Evolutionary conservation across 1,139 yeast species (phyloP), one percentile per base, ranked within the genome.

Genomic region (Arxiozyma heterogenica): DNA sequence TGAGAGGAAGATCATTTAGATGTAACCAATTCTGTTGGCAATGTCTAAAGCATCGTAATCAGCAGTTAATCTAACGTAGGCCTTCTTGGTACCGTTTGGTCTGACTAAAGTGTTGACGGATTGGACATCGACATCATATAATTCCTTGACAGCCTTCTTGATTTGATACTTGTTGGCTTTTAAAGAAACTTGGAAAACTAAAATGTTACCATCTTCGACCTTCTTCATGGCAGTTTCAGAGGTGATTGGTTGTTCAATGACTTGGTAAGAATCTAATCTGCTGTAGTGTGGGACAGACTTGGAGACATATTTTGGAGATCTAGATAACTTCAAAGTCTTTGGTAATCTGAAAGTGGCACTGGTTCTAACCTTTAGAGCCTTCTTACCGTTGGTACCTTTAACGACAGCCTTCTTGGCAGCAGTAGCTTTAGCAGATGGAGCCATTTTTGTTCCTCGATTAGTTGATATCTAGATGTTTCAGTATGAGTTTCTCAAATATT

Each of bases 21-120:
- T 86, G 93, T 90, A 90, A 81, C 98, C 98, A 75, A 91, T 93
- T 82, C 94, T 90, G 96, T 91, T 91, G 77, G 98, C 99, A 78
- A 93, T 91, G 78, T 93, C 99, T 77, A 94, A 87, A 77, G 98
- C 98, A 81, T 93, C 99, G 83, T 86, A 88, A 80, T 94, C 98
- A 76, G 97, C 94, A 73, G 98, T 90, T 77, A 93, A 87, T 82
- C 96, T 90, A 76, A 93, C 93, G 83, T 86, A 93, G 74, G 99
- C 99, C 86, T 94, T 94, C 89, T 93, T 93, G 81, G 97, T 87
- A 79, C 98, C 98, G 78, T 93, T 91, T 75, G 98, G 97, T 82
- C 96, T 88, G 73, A 93, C 79, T 78, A 91, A 83, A 71, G 98
- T 93, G 93, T 93, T 89, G 73, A 93, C 91, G 79, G 88, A 83